Evolutionary conservation across 2,329 filamentous ascomycete genomes (phyloP).

Genomic region (Xylaria sp.): DNA sequence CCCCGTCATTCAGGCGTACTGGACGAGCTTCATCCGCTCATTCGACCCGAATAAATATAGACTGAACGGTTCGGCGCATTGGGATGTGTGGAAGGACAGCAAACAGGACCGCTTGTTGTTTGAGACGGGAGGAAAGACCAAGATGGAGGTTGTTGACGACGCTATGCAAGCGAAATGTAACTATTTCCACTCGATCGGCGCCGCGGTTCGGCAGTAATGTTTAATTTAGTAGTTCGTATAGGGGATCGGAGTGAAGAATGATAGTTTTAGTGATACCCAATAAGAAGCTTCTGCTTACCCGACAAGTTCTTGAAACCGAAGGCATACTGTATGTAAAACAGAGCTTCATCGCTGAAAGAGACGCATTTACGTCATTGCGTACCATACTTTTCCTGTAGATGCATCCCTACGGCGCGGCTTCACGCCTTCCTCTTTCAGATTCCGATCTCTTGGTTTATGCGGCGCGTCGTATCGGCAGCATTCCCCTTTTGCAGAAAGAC

Average conservation of each 20-base stretch:
- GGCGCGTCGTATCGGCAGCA: not conserved
- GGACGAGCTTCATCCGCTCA: constrained; percentile 76
- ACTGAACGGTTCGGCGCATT: constrained; percentile 41
- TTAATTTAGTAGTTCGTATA: constrained; percentile 2
- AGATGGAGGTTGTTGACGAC: constrained; percentile 57
- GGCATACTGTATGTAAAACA: not conserved
- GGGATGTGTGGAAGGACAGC: constrained; percentile 43
- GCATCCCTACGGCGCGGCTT: too few species aligned
- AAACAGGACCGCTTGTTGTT: constrained; percentile 55
- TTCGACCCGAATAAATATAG: constrained; percentile 70
- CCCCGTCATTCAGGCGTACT: constrained; percentile 74
- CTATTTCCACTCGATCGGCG: constrained; percentile 62
- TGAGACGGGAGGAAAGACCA: constrained; percentile 54
- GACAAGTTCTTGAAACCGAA: not conserved
- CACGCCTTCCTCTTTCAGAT: not conserved
- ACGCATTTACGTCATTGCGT: not conserved
- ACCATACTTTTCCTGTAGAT: not conserved
- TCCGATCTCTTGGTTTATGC: not conserved
- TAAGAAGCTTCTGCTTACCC: not conserved
- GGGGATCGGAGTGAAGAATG: not conserved
- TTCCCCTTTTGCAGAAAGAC: not conserved
- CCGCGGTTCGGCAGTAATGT: constrained; percentile 57
- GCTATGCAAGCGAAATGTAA: constrained; percentile 57
- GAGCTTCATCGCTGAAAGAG: not conserved
- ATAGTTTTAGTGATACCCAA: constrained; percentile 14